Percentiles rank a stretch among this genome's conserved stretches.
phyloP scores from a whole-genome alignment of 83 land plant genomes.

The Larix sibirica region DNA sequence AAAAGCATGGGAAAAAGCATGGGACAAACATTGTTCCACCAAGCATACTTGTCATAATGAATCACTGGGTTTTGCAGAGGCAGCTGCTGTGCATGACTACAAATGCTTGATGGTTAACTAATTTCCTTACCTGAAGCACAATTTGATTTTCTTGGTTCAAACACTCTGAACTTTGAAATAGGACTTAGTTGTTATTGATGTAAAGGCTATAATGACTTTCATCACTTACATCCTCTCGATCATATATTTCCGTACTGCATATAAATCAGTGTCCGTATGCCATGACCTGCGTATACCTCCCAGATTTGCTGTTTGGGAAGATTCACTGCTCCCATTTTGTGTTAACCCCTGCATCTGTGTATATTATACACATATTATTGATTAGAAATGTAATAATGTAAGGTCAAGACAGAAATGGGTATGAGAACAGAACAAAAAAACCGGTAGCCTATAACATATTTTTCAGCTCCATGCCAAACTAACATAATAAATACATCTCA shows the following conservation, averaged over 20 bases:
- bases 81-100: background rate
- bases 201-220: background rate
- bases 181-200: background rate
- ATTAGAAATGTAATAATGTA: too few species aligned
- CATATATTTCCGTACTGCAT: constrained; percentile 19
- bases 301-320: constrained; percentile 27
- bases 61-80: background rate
- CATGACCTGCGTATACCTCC: constrained; percentile 16
- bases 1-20: background rate
- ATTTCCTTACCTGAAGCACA: background rate
- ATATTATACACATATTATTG: too few species aligned
- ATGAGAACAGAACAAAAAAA: too few species aligned
- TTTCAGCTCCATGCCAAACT: too few species aligned
- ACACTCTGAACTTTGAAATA: background rate
- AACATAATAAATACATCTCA: too few species aligned
- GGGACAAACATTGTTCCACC: background rate
- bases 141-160: background rate
- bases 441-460: too few species aligned
- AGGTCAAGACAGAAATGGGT: too few species aligned
- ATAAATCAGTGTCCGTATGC: constrained; percentile 31
- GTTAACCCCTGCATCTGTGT: too few species aligned
- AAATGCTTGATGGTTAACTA: background rate
- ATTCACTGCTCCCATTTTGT: constrained; percentile 32
- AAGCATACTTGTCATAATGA: background rate
- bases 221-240: constrained; percentile 42